Percentiles rank a stretch among this genome's conserved stretches.
Conservation (phyloP, 140 eudicot species). For the Anethum foeniculum region DNA sequence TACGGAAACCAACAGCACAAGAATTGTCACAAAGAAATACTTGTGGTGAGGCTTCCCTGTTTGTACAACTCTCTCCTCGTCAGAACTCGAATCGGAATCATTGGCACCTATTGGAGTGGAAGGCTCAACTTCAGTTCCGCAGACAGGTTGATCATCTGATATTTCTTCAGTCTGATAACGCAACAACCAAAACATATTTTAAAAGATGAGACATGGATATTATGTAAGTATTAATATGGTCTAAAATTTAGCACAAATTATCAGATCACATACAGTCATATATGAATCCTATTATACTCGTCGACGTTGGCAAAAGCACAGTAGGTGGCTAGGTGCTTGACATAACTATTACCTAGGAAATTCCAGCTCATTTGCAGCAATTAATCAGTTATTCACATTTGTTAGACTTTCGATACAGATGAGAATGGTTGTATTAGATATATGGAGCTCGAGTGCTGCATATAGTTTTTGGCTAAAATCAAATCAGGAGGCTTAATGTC, state of each 20-base stretch:
- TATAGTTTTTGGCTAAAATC: background rate
- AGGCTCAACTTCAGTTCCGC: conserved; percentile 29
- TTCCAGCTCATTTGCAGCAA: background rate
- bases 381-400: background rate
- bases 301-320: background rate
- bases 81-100: conserved; percentile 25
- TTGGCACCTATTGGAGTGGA: conserved; percentile 16
- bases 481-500: background rate
- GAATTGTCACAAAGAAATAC: conserved; percentile 21
- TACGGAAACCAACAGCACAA: conserved; percentile 34
- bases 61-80: conserved; percentile 20
- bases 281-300: background rate
- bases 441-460: background rate
- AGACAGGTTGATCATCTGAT: conserved; percentile 16
- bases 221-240: background rate
- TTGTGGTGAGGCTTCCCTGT: conserved; percentile 22
- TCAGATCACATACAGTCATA: background rate
- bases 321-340: background rate
- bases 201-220: background rate
- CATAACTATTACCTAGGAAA: background rate
- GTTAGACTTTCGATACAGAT: background rate
- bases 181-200: background rate
- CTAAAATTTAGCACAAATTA: background rate
- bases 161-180: conserved; percentile 41
- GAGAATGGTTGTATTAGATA: background rate